phyloP scores from a whole-genome alignment of 768 basidiomycete species.

The Neoboletus subvelutipes region DNA sequence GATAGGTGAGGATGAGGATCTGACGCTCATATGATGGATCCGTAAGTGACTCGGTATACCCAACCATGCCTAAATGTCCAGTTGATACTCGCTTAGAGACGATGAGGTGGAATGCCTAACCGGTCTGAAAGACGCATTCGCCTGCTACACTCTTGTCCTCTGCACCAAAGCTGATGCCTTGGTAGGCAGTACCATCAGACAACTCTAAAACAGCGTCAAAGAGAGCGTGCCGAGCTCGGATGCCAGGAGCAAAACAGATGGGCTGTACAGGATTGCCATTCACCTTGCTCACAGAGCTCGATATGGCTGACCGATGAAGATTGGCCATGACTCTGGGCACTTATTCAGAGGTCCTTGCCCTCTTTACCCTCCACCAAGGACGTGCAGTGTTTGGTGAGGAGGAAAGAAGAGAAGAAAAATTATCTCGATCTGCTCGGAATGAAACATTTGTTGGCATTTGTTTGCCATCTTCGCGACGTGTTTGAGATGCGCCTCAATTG shows the following conservation, averaged over 20 bases:
- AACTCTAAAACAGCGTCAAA: conserved; percentile 82
- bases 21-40: conserved; percentile 99
- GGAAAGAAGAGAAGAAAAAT: conserved; percentile 39
- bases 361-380: conserved; percentile 50
- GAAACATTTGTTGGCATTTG: conserved; percentile 22
- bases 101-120: conserved; percentile 46
- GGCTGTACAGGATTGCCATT: conserved; percentile 37
- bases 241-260: conserved; percentile 34
- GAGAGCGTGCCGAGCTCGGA: conserved; percentile 20
- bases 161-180: conserved; percentile 93
- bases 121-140: conserved; percentile 99
- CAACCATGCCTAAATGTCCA: conserved; percentile 83
- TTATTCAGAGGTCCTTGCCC: conserved; percentile 28
- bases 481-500: neutral
- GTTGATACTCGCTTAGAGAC: conserved; percentile 15
- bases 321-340: conserved; percentile 16
- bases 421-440: conserved; percentile 4
- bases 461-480: conserved; percentile 16
- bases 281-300: conserved; percentile 42
- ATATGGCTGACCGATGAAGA: conserved; percentile 42
- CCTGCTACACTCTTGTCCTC: conserved; percentile 88
- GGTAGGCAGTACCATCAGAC: conserved; percentile 81
- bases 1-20: conserved; percentile 96
- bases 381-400: conserved; percentile 47
- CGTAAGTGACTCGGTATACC: conserved; percentile 96